Base-by-base conservation (phyloP, 2,329 filamentous ascomycete genomes). In the Metarhizium humberi region DNA sequence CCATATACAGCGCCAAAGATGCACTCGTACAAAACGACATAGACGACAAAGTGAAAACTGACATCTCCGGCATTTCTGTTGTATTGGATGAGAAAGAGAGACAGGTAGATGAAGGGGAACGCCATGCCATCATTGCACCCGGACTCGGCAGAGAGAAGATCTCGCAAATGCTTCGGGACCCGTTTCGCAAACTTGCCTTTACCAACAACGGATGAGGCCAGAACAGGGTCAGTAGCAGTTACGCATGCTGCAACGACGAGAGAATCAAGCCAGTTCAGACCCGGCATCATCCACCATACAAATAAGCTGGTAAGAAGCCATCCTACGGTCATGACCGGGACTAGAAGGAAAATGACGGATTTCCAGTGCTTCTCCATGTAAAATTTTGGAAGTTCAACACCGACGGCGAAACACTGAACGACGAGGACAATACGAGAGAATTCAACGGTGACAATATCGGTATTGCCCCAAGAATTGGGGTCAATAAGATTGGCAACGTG, bases 61-160 rank as follows among this genome's bases (percentile, higher is more conserved):
- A 95, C 88, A 54, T 88, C 71, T 50, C 74, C 72, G 5, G 87
- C 83, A 62, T 87, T 71, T 32, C 83, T 84, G 59, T 86, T 78
- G 69, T 92, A 96, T 61, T 87, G 84, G 61, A 97, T 89, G 50
- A 97, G 81, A 71, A 96, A 97, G 34, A 96, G 76, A 1, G 89
- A 86, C 34, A 99, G 79, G 69, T 99, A 99, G 64, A 99, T 83
- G 70, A 99, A 99, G 0, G 94, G 94, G 67, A 99, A 99, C 1
- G 94, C 94, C 94, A 99, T 99, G 73, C 94, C 94, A 70, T 99
- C 94, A 78, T 99, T 99, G 75, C 94, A 99, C 34, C 94, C 94
- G 7, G 94, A 99, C 73, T 99, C 94, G 55, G 92, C 92, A 4
- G 94, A 99, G 13, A 99, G 78, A 52, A 99, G 69, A 73, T 99